phyloP scores from a whole-genome alignment of 129 eudicot genomes.

The Silybum marianum region DNA sequence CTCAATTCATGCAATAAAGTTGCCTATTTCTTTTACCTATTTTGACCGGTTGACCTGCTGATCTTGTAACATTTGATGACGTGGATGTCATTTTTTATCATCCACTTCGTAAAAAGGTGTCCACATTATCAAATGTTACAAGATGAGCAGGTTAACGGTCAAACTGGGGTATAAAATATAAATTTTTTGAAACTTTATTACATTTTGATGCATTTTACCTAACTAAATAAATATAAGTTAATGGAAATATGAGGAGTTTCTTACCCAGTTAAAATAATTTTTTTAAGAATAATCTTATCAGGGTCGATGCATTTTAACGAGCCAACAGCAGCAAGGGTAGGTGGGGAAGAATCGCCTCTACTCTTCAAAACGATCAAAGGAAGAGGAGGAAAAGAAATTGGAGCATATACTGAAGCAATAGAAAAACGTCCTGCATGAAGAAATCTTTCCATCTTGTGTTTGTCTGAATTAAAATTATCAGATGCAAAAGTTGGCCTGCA shows the following conservation, averaged over 20 bases:
- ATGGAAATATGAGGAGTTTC: conserved; percentile 4
- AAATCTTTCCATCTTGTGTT: conserved; percentile 98
- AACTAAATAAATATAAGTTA: neutral
- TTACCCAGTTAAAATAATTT: conserved; percentile 88
- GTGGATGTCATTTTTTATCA: neutral
- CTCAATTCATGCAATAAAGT: neutral
- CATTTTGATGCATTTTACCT: neutral
- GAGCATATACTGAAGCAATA: conserved; percentile 85
- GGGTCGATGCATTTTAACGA: conserved; percentile 74
- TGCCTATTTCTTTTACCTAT: neutral
- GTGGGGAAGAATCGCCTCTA: conserved; percentile 47
- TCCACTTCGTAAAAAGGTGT: neutral
- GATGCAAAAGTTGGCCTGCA: conserved; percentile 94
- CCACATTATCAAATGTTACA: neutral
- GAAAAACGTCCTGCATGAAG: conserved; percentile 90
- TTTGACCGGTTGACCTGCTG: neutral
- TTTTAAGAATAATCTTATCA: conserved; percentile 82
- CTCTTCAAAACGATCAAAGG: conserved; percentile 79
- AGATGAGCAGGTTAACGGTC: neutral
- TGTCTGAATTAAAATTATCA: conserved; percentile 79
- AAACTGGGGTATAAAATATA: neutral
- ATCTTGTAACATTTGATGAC: neutral
- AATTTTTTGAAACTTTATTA: neutral
- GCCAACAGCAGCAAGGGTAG: conserved; percentile 90
- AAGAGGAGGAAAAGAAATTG: conserved; percentile 83